Conservation (phyloP, 345 rosid genomes). For the Sapria himalayana region DNA sequence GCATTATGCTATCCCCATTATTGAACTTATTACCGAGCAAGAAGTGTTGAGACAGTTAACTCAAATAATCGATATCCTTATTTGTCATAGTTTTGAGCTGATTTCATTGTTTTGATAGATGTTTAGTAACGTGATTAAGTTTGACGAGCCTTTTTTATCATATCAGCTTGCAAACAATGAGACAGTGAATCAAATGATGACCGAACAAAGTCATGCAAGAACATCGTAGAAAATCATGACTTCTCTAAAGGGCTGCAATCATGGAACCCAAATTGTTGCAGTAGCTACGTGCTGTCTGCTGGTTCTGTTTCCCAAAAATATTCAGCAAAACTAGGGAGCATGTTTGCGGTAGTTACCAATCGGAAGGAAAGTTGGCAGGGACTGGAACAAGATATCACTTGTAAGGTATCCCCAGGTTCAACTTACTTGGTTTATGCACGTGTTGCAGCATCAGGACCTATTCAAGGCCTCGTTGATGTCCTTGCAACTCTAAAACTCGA, state of each 20-base stretch:
- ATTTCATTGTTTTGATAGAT: too few species aligned
- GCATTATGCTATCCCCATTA: too few species aligned
- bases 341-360: conserved; percentile 55
- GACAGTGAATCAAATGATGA: conserved; percentile 16
- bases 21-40: too few species aligned
- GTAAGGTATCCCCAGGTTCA: conserved; percentile 29
- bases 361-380: conserved; percentile 90
- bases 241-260: conserved; percentile 49
- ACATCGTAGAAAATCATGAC: conserved; percentile 47
- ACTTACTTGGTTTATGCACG: conserved; percentile 44
- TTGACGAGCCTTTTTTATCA: conserved; percentile 6
- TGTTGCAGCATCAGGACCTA: conserved; percentile 53
- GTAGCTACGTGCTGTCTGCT: conserved; percentile 34
- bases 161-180: conserved; percentile 15
- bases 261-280: conserved; percentile 67
- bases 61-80: too few species aligned
- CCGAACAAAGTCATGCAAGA: conserved; percentile 10
- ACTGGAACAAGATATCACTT: conserved; percentile 74
- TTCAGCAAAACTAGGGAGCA: conserved; percentile 13
- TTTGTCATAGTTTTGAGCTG: too few species aligned
- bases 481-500: conserved; percentile 65
- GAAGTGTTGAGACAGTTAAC: too few species aligned
- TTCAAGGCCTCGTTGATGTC: conserved; percentile 36
- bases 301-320: conserved; percentile 15
- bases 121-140: too few species aligned